phyloP scores from a whole-genome alignment of 139 green algal genomes.

The Tetraselmis chui region DNA sequence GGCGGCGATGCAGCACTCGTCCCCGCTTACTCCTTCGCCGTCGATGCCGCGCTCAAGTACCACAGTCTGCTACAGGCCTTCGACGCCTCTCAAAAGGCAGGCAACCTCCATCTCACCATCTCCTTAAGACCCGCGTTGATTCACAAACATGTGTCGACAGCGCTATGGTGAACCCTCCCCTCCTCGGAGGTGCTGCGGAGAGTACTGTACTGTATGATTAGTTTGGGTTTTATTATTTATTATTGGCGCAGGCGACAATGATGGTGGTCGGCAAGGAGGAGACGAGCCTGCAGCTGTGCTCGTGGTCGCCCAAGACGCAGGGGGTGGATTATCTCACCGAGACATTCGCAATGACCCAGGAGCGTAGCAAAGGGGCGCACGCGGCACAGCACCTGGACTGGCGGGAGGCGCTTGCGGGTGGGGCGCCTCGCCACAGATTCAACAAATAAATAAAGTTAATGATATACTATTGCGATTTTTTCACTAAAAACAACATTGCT shows the following conservation, averaged over 20 bases:
- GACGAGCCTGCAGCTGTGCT: not conserved
- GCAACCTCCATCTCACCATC: not conserved
- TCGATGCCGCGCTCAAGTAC: not conserved
- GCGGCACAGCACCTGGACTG: not conserved
- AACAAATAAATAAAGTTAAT: no score
- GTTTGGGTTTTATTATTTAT: no score
- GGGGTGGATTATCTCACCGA: not conserved
- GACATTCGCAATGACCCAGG: not conserved
- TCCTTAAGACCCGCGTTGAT: no score
- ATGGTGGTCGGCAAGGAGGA: not conserved
- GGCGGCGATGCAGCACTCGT: not conserved
- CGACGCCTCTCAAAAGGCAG: not conserved
- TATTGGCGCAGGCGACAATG: not conserved
- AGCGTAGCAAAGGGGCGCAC: no score
- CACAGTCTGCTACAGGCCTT: not conserved
- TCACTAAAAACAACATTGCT: not conserved
- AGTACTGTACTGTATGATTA: not conserved
- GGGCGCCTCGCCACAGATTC: not conserved
- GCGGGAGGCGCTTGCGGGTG: not conserved
- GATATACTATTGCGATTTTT: no score
- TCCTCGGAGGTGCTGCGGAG: not conserved
- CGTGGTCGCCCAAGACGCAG: not conserved
- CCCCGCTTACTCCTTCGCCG: not conserved
- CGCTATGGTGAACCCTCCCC: not conserved
- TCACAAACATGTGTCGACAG: no score